Evolutionary conservation across 2,329 filamentous ascomycete genomes (phyloP), one percentile per base, ranked within the genome.

Genomic region (Botrytis fabae): DNA sequence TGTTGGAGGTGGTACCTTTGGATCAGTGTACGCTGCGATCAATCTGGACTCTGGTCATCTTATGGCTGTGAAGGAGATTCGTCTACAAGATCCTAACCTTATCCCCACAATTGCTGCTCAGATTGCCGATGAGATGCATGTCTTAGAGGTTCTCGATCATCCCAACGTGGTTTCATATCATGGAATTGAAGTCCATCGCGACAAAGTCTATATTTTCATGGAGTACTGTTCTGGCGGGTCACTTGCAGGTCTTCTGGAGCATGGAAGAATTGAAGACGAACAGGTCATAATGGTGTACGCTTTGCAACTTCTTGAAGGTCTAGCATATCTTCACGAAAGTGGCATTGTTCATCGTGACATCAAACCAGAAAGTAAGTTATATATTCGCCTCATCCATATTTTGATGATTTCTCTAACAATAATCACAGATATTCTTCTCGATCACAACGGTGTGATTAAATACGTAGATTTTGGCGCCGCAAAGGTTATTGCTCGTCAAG

Each of bases 141-240:
- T 99, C 8, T 85, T 99, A 66, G 95, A 98, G 82, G 92, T 98
- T 1, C 87, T 99, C 63, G 95, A 99, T 80, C 96, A 99, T 81
- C 96, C 96, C 35, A 99, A 99, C 81, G 93, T 99, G 75, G 97
- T 99, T 35, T 95, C 94, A 16, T 99, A 99, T 83, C 96, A 96
- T 80, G 96, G 96, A 73, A 98, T 99, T 79, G 96, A 99, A 82
- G 96, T 98, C 4, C 96, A 99, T 83, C 90, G 96, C 75, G 96
- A 99, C 85, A 96, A 97, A 81, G 96, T 99, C n/a, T 99, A 98
- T 83, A 98, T 99, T 77, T 99, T 99, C 82, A 99, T 99, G 96
- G 96, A 99, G 82, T 98, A 97, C 83, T 99, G 96, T 82, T 97
- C 94, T 7, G 95, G 96, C 69, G 96, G 96, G 32, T 98, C 95